Conservation (phyloP, 2,329 filamentous ascomycete species). For the Fusarium napiforme region DNA sequence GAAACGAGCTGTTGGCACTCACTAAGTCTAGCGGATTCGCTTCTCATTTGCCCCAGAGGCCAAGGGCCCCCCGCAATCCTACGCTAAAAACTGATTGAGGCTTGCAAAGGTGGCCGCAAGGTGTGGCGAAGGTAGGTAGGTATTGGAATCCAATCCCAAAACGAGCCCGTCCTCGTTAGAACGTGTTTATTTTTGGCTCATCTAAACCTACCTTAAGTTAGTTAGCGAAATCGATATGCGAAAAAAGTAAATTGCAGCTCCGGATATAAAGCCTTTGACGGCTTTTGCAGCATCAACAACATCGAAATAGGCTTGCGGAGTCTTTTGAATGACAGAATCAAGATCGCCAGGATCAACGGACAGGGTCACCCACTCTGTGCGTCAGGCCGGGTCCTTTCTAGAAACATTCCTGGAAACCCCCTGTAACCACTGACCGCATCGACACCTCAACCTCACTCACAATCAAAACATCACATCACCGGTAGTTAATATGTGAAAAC, state of each 20-base stretch:
- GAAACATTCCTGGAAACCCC: conserved; percentile 4
- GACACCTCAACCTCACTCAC: neutral
- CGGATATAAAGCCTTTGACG: neutral
- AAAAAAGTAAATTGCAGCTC: neutral
- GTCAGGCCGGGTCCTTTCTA: neutral
- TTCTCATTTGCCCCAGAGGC: conserved; percentile 5
- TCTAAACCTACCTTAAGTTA: neutral
- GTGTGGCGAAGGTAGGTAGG: conserved; percentile 25
- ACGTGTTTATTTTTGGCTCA: conserved; percentile 33
- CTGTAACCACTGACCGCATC: neutral
- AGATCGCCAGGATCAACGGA: neutral
- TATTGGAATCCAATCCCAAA: neutral
- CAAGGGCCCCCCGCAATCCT: conserved; percentile 9
- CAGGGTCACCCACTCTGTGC: neutral
- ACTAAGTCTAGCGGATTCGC: conserved; percentile 1
- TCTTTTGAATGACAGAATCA: neutral
- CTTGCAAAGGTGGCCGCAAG: conserved; percentile 20
- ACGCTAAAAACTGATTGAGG: conserved; percentile 22
- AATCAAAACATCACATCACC: neutral
- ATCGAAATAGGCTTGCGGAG: neutral
- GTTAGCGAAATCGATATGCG: neutral
- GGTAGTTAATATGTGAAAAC: neutral
- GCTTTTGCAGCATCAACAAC: neutral
- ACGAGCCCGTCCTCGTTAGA: neutral
- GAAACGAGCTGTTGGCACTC: neutral